phyloP scores from a whole-genome alignment of 495 filamentous ascomycete species.

The Aspergillus baeticus region DNA sequence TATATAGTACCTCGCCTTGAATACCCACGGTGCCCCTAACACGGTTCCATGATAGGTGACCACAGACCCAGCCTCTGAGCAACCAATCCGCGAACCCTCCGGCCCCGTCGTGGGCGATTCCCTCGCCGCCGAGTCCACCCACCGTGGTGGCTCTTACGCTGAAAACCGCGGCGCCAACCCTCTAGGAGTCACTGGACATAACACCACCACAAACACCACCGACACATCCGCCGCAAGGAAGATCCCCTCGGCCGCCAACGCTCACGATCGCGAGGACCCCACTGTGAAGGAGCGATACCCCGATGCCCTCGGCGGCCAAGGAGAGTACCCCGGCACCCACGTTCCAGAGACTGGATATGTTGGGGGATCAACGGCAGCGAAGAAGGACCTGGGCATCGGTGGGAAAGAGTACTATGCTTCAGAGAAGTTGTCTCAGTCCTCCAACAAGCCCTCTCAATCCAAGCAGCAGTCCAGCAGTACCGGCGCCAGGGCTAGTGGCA shows the following conservation, averaged over 20 bases:
- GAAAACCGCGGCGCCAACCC: conserved; percentile 52
- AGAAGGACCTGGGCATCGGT: conserved; percentile 34
- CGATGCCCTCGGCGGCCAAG: conserved; percentile 49
- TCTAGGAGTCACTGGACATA: conserved; percentile 41
- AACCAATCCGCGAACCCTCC: conserved; percentile 49
- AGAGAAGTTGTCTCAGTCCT: conserved; percentile 7
- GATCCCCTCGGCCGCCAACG: conserved; percentile 49
- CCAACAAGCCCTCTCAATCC: background rate
- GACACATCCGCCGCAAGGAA: conserved; percentile 51
- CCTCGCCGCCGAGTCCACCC: conserved; percentile 61
- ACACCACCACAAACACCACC: conserved; percentile 56
- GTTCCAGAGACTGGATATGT: conserved; percentile 37
- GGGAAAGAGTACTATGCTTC: conserved; percentile 24
- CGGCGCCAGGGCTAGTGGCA: conserved; percentile 28
- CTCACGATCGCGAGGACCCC: conserved; percentile 43
- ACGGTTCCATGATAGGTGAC: conserved; percentile 29
- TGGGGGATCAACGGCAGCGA: conserved; percentile 43
- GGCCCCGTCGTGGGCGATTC: conserved; percentile 62
- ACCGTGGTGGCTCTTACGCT: conserved; percentile 50
- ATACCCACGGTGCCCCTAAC: too few species aligned
- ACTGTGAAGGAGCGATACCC: conserved; percentile 48
- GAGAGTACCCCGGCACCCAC: conserved; percentile 48
- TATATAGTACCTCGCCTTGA: too few species aligned
- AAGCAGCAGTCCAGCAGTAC: conserved; percentile 4
- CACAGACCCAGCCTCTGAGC: conserved; percentile 46